A percentile compares a stretch with the other conserved stretches of the same genome.
phyloP scores from a whole-genome alignment of 176 grass and related monocot genomes.

The Cenchrus fungigraminus region DNA sequence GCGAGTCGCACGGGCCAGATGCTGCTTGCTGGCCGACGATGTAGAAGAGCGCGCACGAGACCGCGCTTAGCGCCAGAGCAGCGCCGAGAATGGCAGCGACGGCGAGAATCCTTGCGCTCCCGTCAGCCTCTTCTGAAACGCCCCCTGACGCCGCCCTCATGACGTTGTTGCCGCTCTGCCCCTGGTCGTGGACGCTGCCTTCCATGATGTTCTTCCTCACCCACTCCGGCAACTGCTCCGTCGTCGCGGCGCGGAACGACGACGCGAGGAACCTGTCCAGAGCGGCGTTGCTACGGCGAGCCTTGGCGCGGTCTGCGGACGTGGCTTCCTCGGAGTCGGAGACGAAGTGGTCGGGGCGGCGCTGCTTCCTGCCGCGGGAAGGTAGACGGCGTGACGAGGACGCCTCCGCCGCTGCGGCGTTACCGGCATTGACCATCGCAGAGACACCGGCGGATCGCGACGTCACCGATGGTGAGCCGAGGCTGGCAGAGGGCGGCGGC shows the following conservation, averaged over 20 bases:
- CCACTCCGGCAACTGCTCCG: background rate
- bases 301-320: slow-evolving; percentile 1
- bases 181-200: no score
- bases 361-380: slow-evolving; percentile 36
- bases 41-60: slow-evolving; percentile 46
- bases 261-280: slow-evolving; percentile 34
- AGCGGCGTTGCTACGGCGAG: background rate
- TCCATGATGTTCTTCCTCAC: no score
- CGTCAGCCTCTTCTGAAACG: background rate
- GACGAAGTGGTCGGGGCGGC: slow-evolving; percentile 24
- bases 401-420: background rate
- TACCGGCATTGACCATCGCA: background rate
- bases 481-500: background rate
- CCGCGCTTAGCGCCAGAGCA: slow-evolving; percentile 17
- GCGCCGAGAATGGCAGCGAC: slow-evolving; percentile 36
- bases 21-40: background rate
- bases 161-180: no score
- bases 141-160: background rate
- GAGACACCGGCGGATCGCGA: background rate
- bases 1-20: background rate
- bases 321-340: slow-evolving; percentile 19
- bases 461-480: background rate
- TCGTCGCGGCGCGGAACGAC: background rate
- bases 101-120: background rate
- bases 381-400: background rate